Evolutionary conservation across 805 yeast genomes (phyloP).

Genomic region (Pichia deserticola): DNA sequence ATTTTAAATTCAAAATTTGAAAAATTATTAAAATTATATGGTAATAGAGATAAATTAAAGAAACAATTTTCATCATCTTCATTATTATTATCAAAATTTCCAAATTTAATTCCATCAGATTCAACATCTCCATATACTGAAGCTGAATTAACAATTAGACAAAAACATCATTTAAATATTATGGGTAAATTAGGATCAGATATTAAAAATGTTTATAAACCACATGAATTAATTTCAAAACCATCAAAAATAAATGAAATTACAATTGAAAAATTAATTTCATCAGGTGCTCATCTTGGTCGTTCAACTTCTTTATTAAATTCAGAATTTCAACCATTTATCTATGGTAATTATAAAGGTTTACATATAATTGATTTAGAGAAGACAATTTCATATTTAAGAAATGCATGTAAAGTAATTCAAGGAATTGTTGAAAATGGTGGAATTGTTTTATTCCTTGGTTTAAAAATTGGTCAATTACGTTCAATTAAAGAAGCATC

Average conservation of each 20-base stretch:
- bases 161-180: conserved; percentile 49
- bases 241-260: conserved; percentile 55
- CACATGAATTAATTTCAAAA: conserved; percentile 54
- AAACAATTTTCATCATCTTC: conserved; percentile 19
- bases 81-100: conserved; percentile 35
- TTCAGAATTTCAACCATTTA: conserved; percentile 75
- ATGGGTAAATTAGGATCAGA: conserved; percentile 59
- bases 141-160: conserved; percentile 74
- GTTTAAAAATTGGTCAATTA: conserved; percentile 73
- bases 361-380: conserved; percentile 86
- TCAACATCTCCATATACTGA: conserved; percentile 60
- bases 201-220: conserved; percentile 56
- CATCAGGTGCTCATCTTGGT: conserved; percentile 94
- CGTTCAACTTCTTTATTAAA: conserved; percentile 78
- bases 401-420: conserved; percentile 78
- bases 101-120: conserved; percentile 56
- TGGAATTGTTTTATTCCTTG: conserved; percentile 74
- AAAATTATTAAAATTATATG: conserved; percentile 21
- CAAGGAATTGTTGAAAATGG: conserved; percentile 78
- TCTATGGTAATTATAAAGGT: conserved; percentile 86
- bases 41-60: conserved; percentile 18
- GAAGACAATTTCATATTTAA: conserved; percentile 66
- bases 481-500: conserved; percentile 77
- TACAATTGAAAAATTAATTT: conserved; percentile 63
- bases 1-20: conserved; percentile 21